Percentiles rank a stretch among this genome's conserved stretches.
Evolutionary conservation across 495 filamentous ascomycete genomes (phyloP).

Genomic region (Aspergillus sclerotiicarbonarius): DNA sequence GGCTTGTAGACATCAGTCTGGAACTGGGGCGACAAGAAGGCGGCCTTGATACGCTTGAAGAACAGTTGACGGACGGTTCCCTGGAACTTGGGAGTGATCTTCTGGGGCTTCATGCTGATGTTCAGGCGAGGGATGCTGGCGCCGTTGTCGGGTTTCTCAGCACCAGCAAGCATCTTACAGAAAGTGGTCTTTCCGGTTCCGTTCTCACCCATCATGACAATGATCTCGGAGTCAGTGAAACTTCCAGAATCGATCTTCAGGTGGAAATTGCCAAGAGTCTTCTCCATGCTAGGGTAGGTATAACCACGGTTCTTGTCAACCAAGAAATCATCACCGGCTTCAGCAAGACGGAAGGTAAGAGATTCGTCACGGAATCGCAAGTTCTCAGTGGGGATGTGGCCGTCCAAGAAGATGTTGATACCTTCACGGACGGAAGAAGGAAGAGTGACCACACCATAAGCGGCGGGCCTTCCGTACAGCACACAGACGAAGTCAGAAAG

Average conservation of each 20-base stretch:
- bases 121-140: conserved; percentile 84
- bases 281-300: conserved; percentile 85
- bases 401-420: conserved; percentile 99
- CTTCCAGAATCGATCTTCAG: conserved; percentile 75
- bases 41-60: conserved; percentile 95
- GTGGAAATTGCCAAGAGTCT: conserved; percentile 88
- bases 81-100: conserved; percentile 96
- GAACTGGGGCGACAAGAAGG: conserved; percentile 95
- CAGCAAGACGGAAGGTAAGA: conserved; percentile 91
- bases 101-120: conserved; percentile 99
- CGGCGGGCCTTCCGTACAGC: conserved; percentile 89
- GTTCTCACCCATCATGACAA: conserved; percentile 99
- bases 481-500: conserved; percentile 98
- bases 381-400: conserved; percentile 97
- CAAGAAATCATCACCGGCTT: conserved; percentile 87
- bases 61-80: conserved; percentile 93
- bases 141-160: conserved; percentile 78
- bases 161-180: conserved; percentile 92
- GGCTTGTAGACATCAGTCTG: conserved; percentile 99
- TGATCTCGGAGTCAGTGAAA: conserved; percentile 97
- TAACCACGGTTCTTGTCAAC: conserved; percentile 82
- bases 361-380: conserved; percentile 97
- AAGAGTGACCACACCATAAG: conserved; percentile 97
- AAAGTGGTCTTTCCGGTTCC: conserved; percentile 97
- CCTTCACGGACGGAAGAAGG: conserved; percentile 96